These are phyloP conservation scores for Backusella liffmaniae DNA, from an alignment of 192 early-diverging fungal genomes.

Conservation along the genomic window DNA sequence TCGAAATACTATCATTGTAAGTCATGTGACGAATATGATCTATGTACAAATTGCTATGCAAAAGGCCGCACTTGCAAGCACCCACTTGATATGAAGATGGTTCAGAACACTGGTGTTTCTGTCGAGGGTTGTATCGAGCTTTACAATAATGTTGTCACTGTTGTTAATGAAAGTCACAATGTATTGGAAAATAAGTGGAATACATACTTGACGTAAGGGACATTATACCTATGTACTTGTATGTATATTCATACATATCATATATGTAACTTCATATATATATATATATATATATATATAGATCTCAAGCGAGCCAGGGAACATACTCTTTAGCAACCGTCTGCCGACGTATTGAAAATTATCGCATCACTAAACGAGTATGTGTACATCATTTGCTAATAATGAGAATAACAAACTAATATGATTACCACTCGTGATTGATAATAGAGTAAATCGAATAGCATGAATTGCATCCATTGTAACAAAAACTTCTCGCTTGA, in stretches of 20 bases:
- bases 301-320: not conserved
- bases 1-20: conserved; percentile 23
- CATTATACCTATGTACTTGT: not conserved
- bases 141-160: conserved; percentile 1
- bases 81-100: conserved; percentile 11
- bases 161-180: not conserved
- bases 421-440: too few relatives aligned
- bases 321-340: conserved; percentile 17
- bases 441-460: not conserved
- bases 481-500: not conserved
- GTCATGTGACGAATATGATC: conserved; percentile 16
- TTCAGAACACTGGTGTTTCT: not conserved
- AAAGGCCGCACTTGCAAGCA: conserved; percentile 22
- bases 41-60: conserved; percentile 28
- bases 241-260: not conserved
- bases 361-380: conserved; percentile 1
- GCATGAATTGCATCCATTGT: not conserved
- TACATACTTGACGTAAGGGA: not conserved
- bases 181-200: not conserved
- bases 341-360: conserved; percentile 19
- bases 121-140: not conserved
- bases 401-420: too few relatives aligned
- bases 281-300: not conserved
- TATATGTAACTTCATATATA: not conserved
- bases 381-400: too few relatives aligned